Conservation (phyloP, 345 rosid genomes). For the Eucalyptus erythrocorys region DNA sequence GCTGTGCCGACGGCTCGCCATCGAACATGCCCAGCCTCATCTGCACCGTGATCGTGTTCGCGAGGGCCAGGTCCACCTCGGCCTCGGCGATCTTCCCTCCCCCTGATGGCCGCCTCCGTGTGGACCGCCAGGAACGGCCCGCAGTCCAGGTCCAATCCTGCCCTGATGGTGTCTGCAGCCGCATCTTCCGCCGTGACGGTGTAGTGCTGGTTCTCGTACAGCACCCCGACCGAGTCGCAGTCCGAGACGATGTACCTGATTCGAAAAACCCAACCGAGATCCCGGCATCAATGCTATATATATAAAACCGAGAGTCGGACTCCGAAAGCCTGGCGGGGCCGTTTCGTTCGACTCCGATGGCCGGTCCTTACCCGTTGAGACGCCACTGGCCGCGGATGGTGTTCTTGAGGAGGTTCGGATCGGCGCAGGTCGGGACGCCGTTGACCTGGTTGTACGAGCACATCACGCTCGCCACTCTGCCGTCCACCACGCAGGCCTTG, state of each 20-base stretch:
- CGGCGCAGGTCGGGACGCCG: conserved; percentile 95
- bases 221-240: conserved; percentile 74
- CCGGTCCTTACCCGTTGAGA: conserved; percentile 54
- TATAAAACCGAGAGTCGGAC: neutral
- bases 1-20: conserved; percentile 61
- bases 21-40: conserved; percentile 97
- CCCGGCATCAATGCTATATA: neutral
- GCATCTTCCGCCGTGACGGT: conserved; percentile 76
- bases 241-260: conserved; percentile 86
- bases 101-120: conserved; percentile 52
- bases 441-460: conserved; percentile 97
- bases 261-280: neutral
- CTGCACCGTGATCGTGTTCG: conserved; percentile 71
- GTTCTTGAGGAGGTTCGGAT: conserved; percentile 54
- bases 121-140: conserved; percentile 73
- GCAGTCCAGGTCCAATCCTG: conserved; percentile 86
- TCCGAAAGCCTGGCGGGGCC: neutral
- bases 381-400: conserved; percentile 90
- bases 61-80: conserved; percentile 62
- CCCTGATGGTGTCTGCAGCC: conserved; percentile 53
- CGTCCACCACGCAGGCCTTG: conserved; percentile 75
- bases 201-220: conserved; percentile 70
- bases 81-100: conserved; percentile 29
- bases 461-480: conserved; percentile 91
- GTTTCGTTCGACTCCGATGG: neutral